Evolutionary conservation across 2,329 filamentous ascomycete genomes (phyloP), one percentile per base, ranked within the genome.

Genomic region (Monascus ruber): DNA sequence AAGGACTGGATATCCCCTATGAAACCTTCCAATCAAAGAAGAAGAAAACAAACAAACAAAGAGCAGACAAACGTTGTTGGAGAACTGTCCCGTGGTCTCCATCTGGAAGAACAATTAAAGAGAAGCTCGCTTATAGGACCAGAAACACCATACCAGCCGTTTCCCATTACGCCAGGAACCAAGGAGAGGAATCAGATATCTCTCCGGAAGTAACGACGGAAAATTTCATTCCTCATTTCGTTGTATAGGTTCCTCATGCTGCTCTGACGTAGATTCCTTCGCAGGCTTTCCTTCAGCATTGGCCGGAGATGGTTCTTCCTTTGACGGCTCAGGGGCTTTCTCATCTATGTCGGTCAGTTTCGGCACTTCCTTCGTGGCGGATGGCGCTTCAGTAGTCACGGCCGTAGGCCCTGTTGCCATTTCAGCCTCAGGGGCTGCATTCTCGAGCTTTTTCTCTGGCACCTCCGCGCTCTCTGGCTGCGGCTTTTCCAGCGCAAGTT

Each of bases 131-230:
- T 43, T 42, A 46, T 42, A 36, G 35, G 47, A 54, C 49, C 54
- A 49, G 42, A 55, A 62, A 62, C 58, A 60, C 59, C 59, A 49
- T 54, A 51, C 51, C 55, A 53, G 49, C 54, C 53, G 47, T 51
- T 47, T 47, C 47, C 56, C 51, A 37, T 59, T 60, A 52, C 58
- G 58, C 56, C 56, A 54, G 49, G 42, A 53, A 48, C 50, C 50
- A 45, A 40, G 48, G 53, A 51, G 45, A 51, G 53, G 34, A 36
- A 36, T 25, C 8, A 42, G 38, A 10, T 41, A 42, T 42, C 43
- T 40, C 46, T 41, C 45, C 42, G 37, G 40, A 45, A 44, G 43
- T 40, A 45, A 40, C 37, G 38, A 42, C 42, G 37, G 38, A 42
- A 51, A 46, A 42, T 57, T 43, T 53, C 52, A 43, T 61, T 54